phyloP scores from a whole-genome alignment of 495 filamentous ascomycete genomes.

The Endocarpon pusillum region DNA sequence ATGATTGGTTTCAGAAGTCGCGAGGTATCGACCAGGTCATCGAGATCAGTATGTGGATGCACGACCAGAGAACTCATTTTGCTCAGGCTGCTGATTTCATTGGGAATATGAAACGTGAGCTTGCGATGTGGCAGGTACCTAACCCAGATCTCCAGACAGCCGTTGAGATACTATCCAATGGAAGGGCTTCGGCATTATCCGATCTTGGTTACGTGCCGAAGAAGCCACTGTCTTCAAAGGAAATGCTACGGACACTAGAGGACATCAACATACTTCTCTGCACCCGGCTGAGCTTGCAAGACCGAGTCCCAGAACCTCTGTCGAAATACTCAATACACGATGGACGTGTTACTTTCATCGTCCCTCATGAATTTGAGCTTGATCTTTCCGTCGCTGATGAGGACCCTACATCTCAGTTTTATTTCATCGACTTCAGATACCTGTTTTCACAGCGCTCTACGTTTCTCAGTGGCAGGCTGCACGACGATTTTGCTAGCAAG shows the following conservation, averaged over 20 bases:
- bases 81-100: constrained; percentile 38
- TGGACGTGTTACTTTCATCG: constrained; percentile 72
- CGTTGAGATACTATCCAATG: constrained; percentile 61
- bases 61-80: constrained; percentile 39
- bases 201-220: constrained; percentile 70
- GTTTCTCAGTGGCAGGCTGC: constrained; percentile 38
- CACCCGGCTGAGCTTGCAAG: constrained; percentile 60
- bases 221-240: constrained; percentile 44
- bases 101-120: constrained; percentile 48
- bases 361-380: constrained; percentile 76
- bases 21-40: constrained; percentile 64
- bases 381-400: constrained; percentile 79
- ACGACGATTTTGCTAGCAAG: constrained; percentile 45
- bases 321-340: constrained; percentile 53
- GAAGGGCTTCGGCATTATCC: constrained; percentile 56
- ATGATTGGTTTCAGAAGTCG: constrained; percentile 70
- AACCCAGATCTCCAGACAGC: constrained; percentile 87
- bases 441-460: constrained; percentile 53
- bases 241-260: constrained; percentile 48
- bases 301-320: constrained; percentile 55
- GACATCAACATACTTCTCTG: constrained; percentile 72
- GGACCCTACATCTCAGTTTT: constrained; percentile 63
- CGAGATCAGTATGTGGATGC: constrained; percentile 60
- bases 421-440: constrained; percentile 82
- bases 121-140: constrained; percentile 47